Conservation (phyloP, 2,329 filamentous ascomycete genomes). For the Knoxdaviesia proteae region DNA sequence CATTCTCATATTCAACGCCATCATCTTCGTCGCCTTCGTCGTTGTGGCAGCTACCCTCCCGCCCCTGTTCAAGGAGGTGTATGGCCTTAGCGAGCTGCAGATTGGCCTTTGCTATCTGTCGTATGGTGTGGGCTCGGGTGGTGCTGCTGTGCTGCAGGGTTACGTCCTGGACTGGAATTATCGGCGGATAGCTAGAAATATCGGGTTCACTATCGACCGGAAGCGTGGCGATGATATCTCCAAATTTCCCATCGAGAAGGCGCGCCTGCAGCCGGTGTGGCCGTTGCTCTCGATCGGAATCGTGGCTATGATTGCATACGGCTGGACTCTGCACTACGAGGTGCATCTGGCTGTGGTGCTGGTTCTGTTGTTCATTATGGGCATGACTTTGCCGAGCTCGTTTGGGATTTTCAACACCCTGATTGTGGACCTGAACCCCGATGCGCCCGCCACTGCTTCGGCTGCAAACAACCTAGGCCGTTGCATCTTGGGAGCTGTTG, state of each 20-base stretch:
- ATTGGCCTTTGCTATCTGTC: conserved; percentile 33
- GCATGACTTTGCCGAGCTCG: conserved; percentile 28
- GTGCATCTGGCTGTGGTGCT: conserved; percentile 23
- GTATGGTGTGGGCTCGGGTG: conserved; percentile 25
- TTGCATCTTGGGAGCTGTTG: conserved; percentile 31
- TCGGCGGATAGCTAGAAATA: conserved; percentile 31
- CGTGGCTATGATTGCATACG: conserved; percentile 25
- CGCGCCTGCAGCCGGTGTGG: conserved; percentile 25
- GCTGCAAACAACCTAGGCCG: conserved; percentile 34
- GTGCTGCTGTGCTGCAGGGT: conserved; percentile 25
- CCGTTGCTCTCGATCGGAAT: conserved; percentile 29
- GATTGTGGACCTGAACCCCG: conserved; percentile 33
- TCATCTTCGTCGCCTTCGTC: conserved; percentile 30
- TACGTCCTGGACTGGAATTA: conserved; percentile 47
- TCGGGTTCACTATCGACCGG: conserved; percentile 31
- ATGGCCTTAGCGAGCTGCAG: conserved; percentile 34
- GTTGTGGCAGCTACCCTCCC: conserved; percentile 24
- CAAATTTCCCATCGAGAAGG: conserved; percentile 29
- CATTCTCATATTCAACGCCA: conserved; percentile 18
- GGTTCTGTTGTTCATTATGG: conserved; percentile 23
- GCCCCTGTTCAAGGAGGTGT: conserved; percentile 24
- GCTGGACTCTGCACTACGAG: conserved; percentile 25
- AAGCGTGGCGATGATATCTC: conserved; percentile 27
- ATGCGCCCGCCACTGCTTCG: conserved; percentile 28
- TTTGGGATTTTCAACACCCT: conserved; percentile 31